Evolutionary conservation across 179 eudicot species (phyloP).

Genomic region (Pouteria campechiana): DNA sequence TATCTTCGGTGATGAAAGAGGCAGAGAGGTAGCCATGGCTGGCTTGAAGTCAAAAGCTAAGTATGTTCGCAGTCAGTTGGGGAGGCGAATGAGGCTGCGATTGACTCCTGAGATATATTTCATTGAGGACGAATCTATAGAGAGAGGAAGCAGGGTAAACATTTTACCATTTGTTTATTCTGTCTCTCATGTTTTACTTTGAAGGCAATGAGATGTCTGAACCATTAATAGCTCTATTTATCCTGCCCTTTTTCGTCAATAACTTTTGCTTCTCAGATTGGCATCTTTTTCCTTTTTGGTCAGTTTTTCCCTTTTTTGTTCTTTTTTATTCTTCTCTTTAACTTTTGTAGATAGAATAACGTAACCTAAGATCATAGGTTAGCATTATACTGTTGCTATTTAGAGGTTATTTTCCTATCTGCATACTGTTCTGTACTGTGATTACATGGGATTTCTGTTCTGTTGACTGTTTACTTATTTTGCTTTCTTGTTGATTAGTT

Average conservation of each 20-base stretch:
- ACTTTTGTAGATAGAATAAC: too few relatives aligned
- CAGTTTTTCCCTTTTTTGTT: neutral
- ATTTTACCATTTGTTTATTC: neutral
- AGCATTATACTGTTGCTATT: too few relatives aligned
- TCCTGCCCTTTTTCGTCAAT: neutral
- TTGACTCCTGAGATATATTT: slow-evolving; percentile 93
- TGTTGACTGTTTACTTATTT: too few relatives aligned
- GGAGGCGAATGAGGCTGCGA: slow-evolving; percentile 85
- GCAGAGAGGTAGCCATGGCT: slow-evolving; percentile 83
- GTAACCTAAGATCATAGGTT: too few relatives aligned
- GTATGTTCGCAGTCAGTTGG: slow-evolving; percentile 80
- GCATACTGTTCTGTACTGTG: too few relatives aligned
- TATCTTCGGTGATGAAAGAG: slow-evolving; percentile 96
- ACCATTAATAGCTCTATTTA: neutral
- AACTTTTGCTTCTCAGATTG: neutral
- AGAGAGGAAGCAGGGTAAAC: slow-evolving; percentile 94
- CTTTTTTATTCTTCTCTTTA: neutral
- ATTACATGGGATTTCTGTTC: too few relatives aligned
- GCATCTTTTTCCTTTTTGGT: neutral
- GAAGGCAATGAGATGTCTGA: neutral
- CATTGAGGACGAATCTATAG: slow-evolving; percentile 82
- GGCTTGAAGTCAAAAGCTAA: slow-evolving; percentile 86
- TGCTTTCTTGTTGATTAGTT: too few relatives aligned
- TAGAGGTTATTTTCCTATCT: too few relatives aligned
- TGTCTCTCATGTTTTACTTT: neutral